Base-by-base conservation (phyloP, 495 filamentous ascomycete genomes). In the Neurospora sp. region DNA sequence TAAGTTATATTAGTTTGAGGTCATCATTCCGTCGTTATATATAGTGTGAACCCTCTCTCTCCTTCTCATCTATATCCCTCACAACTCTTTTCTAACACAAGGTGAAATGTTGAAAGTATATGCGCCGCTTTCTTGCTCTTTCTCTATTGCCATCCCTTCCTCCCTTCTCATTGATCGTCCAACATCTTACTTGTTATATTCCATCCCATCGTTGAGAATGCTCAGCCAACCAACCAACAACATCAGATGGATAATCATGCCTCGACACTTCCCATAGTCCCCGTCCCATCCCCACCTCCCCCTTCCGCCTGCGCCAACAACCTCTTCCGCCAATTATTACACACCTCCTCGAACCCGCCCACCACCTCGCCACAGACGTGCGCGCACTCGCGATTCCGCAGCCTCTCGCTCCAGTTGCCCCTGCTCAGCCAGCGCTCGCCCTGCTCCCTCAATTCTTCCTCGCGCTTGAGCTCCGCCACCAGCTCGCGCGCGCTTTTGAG, bases 331-430 rank as follows among this genome's bases (percentile, higher is more conserved):
- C 86, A 88, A 18, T 75, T 79, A 68, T 89, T 89, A 81, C 93
- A 97, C 1, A 94, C 89, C 73, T 91, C 89, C 81, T 97, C 96
- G 80, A 98, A 98, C 9, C 94, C 96, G 40, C 90, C 92, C 16
- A 97, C 90, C 27, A 99, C 94, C 74, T 95, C 94, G 3, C 88
- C 86, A 84, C 92, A 98, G 48, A 91, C 91, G 59, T 85, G 84
- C 35, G 89, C 92, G 74, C 93, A 94, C 80, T 96, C 93, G 42
- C 96, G 87, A 45, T 88, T 89, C 71, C 82, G 83, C 41, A 97
- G 81, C 72, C 91, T 87, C 72, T 90, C 89, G 53, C 92, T 88
- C 94, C 95, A 97, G 74, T 92, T 89, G 8, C 92, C 92, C 22
- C 85, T 86, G 71, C 91, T 89, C 71, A 99, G 85, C 91, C 92